Evolutionary conservation across 169 alveolate genomes (phyloP).

Genomic region (Plasmodium gallinaceum): DNA sequence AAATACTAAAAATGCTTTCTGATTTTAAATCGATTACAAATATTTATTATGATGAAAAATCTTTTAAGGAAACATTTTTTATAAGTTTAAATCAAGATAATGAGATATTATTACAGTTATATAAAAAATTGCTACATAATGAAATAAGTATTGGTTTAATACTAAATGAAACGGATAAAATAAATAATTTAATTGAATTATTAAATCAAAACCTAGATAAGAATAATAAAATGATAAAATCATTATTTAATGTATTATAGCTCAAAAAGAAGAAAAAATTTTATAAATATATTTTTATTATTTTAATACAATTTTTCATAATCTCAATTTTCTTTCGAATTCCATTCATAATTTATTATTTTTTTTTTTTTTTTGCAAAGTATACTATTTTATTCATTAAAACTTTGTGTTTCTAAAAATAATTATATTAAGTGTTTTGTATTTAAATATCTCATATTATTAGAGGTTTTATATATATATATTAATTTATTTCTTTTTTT

Average conservation of each 20-base stretch:
- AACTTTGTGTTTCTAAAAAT: too few relatives aligned
- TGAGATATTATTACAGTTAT: conserved; percentile 9
- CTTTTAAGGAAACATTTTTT: conserved; percentile 16
- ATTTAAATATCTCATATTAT: too few relatives aligned
- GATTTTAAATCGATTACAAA: neutral
- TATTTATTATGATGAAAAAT: conserved; percentile 5
- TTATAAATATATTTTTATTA: too few relatives aligned
- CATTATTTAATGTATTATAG: neutral
- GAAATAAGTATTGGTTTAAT: conserved; percentile 25
- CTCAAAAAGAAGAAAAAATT: too few relatives aligned
- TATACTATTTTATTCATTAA: too few relatives aligned
- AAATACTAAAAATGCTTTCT: neutral
- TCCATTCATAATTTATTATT: too few relatives aligned
- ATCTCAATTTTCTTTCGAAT: too few relatives aligned
- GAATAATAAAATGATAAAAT: conserved; percentile 1
- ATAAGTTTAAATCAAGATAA: conserved; percentile 24
- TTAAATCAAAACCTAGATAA: conserved; percentile 11
- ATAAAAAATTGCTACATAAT: conserved; percentile 26
- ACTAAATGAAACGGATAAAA: conserved; percentile 25
- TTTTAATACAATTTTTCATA: too few relatives aligned
- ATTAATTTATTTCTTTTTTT: too few relatives aligned
- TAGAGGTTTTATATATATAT: too few relatives aligned
- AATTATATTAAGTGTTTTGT: too few relatives aligned
- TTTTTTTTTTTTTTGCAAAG: too few relatives aligned
- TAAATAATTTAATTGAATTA: conserved; percentile 2